Base-by-base conservation (phyloP, 768 basidiomycete genomes). In the Mycena leptocephala region DNA sequence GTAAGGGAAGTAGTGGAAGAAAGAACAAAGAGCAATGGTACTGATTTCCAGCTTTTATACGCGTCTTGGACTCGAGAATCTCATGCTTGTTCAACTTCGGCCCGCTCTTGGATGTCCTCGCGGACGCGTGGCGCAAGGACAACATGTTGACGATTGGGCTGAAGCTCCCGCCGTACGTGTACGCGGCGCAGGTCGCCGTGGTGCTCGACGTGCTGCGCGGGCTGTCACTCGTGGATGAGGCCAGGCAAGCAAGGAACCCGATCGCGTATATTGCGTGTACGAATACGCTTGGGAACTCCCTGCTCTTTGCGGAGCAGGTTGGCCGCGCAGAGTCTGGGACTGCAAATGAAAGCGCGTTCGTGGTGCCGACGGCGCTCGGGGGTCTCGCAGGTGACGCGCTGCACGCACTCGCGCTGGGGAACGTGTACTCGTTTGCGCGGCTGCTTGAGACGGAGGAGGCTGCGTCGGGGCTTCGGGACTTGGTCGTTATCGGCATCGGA, bases 181-280 rank as follows among this genome's bases (percentile, higher is more conserved):
- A 90, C 80, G 82, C 84, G 46, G 88, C 88, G 30, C 94, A 95
- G 79, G 94, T 95, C 81, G 82, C 80, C 18, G 88, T 89, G 20
- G 87, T 93, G 77, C 76, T 95, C 26, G 82, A 86, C 16, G 84
- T 83, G 56, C 81, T 95, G 51, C 83, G 84, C 43, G 79, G 80
- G n/a, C 87, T 92, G 68, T 78, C 46, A n/a, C n/a, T n/a, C n/a
- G n/a, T n/a, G n/a, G n/a, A n/a, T n/a, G 28, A 84, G 87, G 39
- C 69, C 55, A 58, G 59, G 75, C 18, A n/a, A n/a, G 61, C 59
- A 24, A 43, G 70, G 35, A 82, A 83, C 67, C 90, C 93, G 8
- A 87, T 96, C 76, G 89, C 94, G 14, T 97, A 95, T 84, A 81
- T 96, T 79, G 94, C 94, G 16, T 93, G 94, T 80, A 95, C 94